Evolutionary conservation across 2,329 filamentous ascomycete species (phyloP).

Genomic region (Fonsecaea pedrosoi): DNA sequence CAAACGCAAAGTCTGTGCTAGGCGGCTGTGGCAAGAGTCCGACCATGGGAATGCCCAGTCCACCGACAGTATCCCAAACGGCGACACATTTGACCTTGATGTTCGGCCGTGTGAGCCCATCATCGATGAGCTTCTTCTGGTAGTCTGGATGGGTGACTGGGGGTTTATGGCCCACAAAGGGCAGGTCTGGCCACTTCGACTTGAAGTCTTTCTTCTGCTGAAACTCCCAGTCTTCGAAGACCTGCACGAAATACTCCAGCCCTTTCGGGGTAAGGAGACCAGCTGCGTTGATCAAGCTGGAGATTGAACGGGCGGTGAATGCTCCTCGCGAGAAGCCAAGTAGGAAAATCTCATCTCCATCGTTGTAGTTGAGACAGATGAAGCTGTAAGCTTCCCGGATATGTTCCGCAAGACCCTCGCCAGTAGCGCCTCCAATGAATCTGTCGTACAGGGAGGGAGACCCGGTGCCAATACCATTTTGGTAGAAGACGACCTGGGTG

Average conservation of each 20-base stretch:
- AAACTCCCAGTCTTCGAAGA: slow-evolving; percentile 41
- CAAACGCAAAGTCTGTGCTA: slow-evolving; percentile 43
- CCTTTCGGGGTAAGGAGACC: slow-evolving; percentile 44
- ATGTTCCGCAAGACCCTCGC: slow-evolving; percentile 39
- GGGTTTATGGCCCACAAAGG: slow-evolving; percentile 36
- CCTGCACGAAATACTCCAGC: slow-evolving; percentile 37
- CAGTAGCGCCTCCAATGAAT: slow-evolving; percentile 42
- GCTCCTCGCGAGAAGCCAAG: slow-evolving; percentile 49
- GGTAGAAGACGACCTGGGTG: slow-evolving; percentile 45
- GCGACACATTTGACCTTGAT: slow-evolving; percentile 44
- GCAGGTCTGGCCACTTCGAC: slow-evolving; percentile 37
- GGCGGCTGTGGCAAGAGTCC: slow-evolving; percentile 38
- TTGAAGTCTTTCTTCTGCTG: slow-evolving; percentile 36
- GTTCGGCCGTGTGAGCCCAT: slow-evolving; percentile 33
- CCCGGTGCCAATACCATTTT: slow-evolving; percentile 45
- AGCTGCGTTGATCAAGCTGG: slow-evolving; percentile 45
- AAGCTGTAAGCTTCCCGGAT: slow-evolving; percentile 44
- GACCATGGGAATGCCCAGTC: slow-evolving; percentile 44
- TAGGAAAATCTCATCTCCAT: slow-evolving; percentile 48
- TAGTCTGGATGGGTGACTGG: slow-evolving; percentile 35
- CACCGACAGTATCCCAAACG: slow-evolving; percentile 47
- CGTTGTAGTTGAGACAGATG: slow-evolving; percentile 46
- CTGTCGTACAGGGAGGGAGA: slow-evolving; percentile 39
- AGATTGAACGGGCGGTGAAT: slow-evolving; percentile 48
- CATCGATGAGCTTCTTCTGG: slow-evolving; percentile 35